Evolutionary conservation across 2,329 filamentous ascomycete species (phyloP).

Genomic region (Ophiostoma australiae): DNA sequence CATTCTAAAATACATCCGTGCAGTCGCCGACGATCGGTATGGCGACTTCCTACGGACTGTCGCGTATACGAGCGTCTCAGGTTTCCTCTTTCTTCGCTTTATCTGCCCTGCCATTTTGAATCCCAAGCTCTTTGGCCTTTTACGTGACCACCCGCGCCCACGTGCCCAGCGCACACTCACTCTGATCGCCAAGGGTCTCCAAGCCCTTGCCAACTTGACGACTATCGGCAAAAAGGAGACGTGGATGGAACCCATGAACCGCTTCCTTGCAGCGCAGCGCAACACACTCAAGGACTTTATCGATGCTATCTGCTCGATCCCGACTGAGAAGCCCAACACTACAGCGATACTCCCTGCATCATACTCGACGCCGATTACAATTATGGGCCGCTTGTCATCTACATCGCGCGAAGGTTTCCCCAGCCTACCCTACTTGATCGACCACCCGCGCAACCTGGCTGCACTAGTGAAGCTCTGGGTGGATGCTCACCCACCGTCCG

Average conservation of each 20-base stretch:
- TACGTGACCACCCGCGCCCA: conserved; percentile 75
- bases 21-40: conserved; percentile 90
- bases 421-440: conserved; percentile 86
- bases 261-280: conserved; percentile 70
- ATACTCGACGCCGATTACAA: conserved; percentile 89
- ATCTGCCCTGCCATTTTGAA: conserved; percentile 96
- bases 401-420: conserved; percentile 87
- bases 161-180: conserved; percentile 84
- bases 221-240: conserved; percentile 90
- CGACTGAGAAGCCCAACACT: conserved; percentile 58
- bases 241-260: conserved; percentile 99
- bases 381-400: conserved; percentile 73
- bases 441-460: conserved; percentile 79
- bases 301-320: conserved; percentile 78
- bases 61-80: conserved; percentile 88
- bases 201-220: conserved; percentile 84
- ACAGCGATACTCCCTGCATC: conserved; percentile 64
- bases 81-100: conserved; percentile 89
- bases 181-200: conserved; percentile 84
- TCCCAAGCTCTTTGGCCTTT: conserved; percentile 83
- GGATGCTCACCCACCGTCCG: conserved; percentile 44
- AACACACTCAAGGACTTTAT: conserved; percentile 81
- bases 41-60: conserved; percentile 87
- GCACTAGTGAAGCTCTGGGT: conserved; percentile 78
- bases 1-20: conserved; percentile 84